Evolutionary conservation across 2,329 filamentous ascomycete species (phyloP), one percentile per base, ranked within the genome.

Genomic region (Botrytis paeoniae): DNA sequence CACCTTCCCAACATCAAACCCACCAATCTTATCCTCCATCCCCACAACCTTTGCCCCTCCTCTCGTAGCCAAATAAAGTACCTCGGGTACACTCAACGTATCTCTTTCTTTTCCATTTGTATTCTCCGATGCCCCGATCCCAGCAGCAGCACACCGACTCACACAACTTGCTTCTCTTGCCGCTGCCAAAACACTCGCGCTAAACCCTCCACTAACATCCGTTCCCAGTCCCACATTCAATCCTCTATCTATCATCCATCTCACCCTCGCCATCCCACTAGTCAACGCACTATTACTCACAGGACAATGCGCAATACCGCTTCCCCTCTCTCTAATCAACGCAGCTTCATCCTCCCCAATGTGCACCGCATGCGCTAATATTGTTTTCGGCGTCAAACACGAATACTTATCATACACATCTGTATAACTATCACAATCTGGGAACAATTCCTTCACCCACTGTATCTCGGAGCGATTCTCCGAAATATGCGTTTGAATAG

Each of bases 181-280:
- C n/a, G 93, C 91, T 76, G 96, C 93, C 0, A 98, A 87, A 16
- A 98, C 88, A 74, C 89, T 93, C 0, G 93, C 87, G 72, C 90
- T 93, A 81, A 95, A 98, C 0, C 96, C 96, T 4, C 95, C 96
- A 78, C 89, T 93, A 73, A 98, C 90, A 81, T 99, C 96, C 0
- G 95, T 98, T 0, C 96, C 96, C 0, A 99, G 84, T 0, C 96
- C 95, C 9, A 98, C 90, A 0, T 88, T 89, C 63, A 98, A 86
- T 0, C 93, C 94, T 70, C 87, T 86, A 35, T 94, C 87, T 70
- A 97, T 85, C 77, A 97, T 81, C 82, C 88, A 88, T 29, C 95
- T 86, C 2, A 99, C 91, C 6, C 89, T 89, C 14, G 93, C 93
- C 66, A 91, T 87, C 0, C 96, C 96, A 43, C 90, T 93, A 1